Conservation (phyloP, 768 basidiomycete species). For the Antrodiella citrinella region DNA sequence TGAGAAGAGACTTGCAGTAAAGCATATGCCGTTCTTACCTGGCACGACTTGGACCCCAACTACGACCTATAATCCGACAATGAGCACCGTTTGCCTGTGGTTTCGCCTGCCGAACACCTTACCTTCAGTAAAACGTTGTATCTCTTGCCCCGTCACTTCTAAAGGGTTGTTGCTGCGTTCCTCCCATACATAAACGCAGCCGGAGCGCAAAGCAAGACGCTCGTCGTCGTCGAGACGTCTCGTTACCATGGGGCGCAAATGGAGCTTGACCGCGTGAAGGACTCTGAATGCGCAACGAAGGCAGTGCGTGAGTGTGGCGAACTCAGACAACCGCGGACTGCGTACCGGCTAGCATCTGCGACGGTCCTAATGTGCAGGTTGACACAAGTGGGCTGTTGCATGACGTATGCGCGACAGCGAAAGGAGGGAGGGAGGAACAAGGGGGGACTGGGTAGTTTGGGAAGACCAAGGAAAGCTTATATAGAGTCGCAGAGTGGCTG, state of each 20-base stretch:
- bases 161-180: constrained; percentile 26
- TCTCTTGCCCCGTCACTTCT: constrained; percentile 27
- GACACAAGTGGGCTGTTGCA: constrained; percentile 29
- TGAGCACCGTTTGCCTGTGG: neutral
- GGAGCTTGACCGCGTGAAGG: constrained; percentile 29
- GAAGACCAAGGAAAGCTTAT: neutral
- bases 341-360: constrained; percentile 26
- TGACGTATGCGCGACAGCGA: constrained; percentile 7
- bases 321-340: neutral
- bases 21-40: constrained; percentile 5
- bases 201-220: constrained; percentile 24
- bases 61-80: neutral
- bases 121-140: constrained; percentile 30
- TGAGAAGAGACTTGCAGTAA: neutral
- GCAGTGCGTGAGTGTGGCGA: neutral
- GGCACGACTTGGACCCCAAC: neutral
- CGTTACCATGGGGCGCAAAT: constrained; percentile 27
- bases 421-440: constrained; percentile 7
- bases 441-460: neutral
- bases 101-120: neutral
- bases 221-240: constrained; percentile 34
- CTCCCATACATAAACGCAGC: constrained; percentile 33
- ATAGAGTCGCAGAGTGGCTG: neutral
- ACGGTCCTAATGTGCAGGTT: constrained; percentile 27
- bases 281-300: constrained; percentile 10